Conservation (phyloP, 2,329 filamentous ascomycete genomes). For the Pezicula rhizophila region DNA sequence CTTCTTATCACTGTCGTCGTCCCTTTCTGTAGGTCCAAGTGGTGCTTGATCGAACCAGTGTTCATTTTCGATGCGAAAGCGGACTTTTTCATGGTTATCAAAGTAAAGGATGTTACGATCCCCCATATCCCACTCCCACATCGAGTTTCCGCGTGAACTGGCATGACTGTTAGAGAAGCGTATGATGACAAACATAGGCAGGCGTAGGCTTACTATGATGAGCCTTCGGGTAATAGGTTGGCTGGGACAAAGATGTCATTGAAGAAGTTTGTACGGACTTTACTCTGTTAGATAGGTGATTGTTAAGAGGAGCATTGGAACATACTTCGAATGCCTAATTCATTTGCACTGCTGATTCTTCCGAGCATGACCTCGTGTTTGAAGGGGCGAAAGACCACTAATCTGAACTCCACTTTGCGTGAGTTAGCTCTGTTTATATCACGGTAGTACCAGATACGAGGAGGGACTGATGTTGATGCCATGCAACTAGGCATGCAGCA, state of each 20-base stretch:
- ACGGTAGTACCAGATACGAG: too few relatives aligned
- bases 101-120: slow-evolving; percentile 73
- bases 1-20: slow-evolving; percentile 50
- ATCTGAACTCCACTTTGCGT: slow-evolving; percentile 73
- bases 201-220: slow-evolving; percentile 57
- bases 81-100: slow-evolving; percentile 82
- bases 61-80: slow-evolving; percentile 80
- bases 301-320: neutral
- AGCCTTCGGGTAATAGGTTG: slow-evolving; percentile 67
- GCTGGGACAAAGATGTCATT: slow-evolving; percentile 81
- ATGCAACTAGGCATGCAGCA: neutral
- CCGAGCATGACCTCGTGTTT: slow-evolving; percentile 88
- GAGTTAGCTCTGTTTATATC: too few relatives aligned
- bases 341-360: slow-evolving; percentile 69
- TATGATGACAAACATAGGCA: slow-evolving; percentile 1
- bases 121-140: slow-evolving; percentile 78
- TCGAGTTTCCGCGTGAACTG: slow-evolving; percentile 61
- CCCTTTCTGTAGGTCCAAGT: slow-evolving; percentile 55
- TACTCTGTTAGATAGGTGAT: neutral
- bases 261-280: slow-evolving; percentile 85
- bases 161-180: slow-evolving; percentile 33
- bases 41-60: slow-evolving; percentile 88
- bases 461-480: neutral
- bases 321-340: slow-evolving; percentile 66
- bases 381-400: slow-evolving; percentile 92